Base-by-base conservation (phyloP, 192 early-diverging fungal genomes). In the Chytriomyces confervae region DNA sequence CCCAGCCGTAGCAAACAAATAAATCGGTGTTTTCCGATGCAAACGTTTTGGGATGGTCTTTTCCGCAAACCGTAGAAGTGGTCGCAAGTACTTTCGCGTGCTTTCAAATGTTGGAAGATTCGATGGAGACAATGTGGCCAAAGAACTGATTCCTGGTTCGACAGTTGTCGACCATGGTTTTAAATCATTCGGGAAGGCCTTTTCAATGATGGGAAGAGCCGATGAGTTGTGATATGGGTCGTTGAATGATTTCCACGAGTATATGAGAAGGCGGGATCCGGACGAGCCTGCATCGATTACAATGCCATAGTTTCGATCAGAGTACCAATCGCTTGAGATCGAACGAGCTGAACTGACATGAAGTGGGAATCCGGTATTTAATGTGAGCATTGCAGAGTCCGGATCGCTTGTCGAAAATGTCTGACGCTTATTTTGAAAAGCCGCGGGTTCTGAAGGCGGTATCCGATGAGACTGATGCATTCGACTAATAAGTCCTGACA, bases 261-360 rank as follows among this genome's bases (percentile, higher is more conserved):
- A 99, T 20, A 99, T 84, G 82, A 96, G 93, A 0, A 94, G 84
- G 60, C 98, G 90, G n/a, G 96, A 96, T 6, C 98, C 98, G 5
- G 96, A 96, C 70, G 91, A 93, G 18, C 98, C 98, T 9, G 97
- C 97, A 79, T 99, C 98, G 51, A 99, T 94, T 44, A 99, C 92
- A 62, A 98, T 87, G 61, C 91, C 94, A 84, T 93, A 99, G 24
- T 86, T 84, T 44, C 94, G 75, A 46, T 72, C 23, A 65, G 11
- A 20, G 13, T 60, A 29, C 82, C 82, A 83, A 57, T 57, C 53
- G 16, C 5, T 1, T 57, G 53, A 57, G 16, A 57, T 36, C 36
- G 36, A 36, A 36, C 36, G 36, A 1, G 4, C 0, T 36, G 36
- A 36, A 36, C 36, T 36, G 36, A 36, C 36, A 4, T 36, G 36